Conservation (phyloP, 2,329 filamentous ascomycete genomes). For the Beauveria rudraprayagi region DNA sequence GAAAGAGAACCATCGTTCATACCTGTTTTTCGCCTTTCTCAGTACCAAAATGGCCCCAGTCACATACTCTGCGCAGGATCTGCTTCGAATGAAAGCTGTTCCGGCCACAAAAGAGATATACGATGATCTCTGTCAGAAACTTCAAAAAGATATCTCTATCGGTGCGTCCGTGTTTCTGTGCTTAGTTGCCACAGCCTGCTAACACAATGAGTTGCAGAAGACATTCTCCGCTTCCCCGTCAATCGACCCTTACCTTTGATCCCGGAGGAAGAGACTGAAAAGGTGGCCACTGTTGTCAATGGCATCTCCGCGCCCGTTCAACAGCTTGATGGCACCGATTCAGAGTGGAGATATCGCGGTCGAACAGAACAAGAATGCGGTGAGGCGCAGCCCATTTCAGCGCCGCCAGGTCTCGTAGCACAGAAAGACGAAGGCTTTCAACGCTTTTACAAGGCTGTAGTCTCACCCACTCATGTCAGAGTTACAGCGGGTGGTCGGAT, state of each 20-base stretch:
- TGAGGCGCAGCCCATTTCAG: constrained; percentile 40
- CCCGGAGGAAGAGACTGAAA: constrained; percentile 20
- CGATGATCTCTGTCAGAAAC: constrained; percentile 22
- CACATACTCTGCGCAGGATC: constrained; percentile 36
- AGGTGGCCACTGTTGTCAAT: background rate
- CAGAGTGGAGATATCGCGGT: constrained; percentile 38
- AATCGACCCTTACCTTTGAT: constrained; percentile 23
- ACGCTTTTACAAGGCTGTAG: constrained; percentile 59
- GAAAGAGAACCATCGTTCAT: constrained; percentile 26
- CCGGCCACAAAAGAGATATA: constrained; percentile 21
- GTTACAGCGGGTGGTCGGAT: constrained; percentile 61
- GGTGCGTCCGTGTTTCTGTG: constrained; percentile 23
- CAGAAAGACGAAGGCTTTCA: constrained; percentile 60
- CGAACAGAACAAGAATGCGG: constrained; percentile 36
- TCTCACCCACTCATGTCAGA: constrained; percentile 57
- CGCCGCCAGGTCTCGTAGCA: constrained; percentile 42
- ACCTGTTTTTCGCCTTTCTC: constrained; percentile 34
- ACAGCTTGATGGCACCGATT: constrained; percentile 33
- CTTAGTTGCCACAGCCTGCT: background rate
- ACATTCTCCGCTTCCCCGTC: constrained; percentile 24
- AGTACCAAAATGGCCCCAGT: constrained; percentile 33
- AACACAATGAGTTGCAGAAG: constrained; percentile 16
- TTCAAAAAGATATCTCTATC: constrained; percentile 33
- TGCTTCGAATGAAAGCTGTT: constrained; percentile 29
- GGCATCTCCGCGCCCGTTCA: constrained; percentile 17